Conservation (phyloP, 495 filamentous ascomycete species). For the Penicillium fimorum region DNA sequence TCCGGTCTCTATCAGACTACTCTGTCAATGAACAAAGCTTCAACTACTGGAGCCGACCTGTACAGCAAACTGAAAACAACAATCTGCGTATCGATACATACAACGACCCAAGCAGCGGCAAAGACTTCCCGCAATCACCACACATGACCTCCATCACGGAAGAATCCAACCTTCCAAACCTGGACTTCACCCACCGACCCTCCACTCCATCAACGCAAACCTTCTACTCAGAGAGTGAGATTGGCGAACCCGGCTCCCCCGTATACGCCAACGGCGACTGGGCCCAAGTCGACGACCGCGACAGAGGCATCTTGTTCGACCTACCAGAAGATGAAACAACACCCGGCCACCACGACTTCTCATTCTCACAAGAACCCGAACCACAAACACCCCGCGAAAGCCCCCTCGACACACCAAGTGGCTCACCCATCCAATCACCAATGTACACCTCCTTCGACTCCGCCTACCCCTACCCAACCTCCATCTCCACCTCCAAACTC, state of each 20-base stretch:
- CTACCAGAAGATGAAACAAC: neutral
- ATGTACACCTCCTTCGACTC: slow-evolving; percentile 2
- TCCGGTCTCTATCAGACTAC: slow-evolving; percentile 27
- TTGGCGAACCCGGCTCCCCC: slow-evolving; percentile 40
- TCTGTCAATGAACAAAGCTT: slow-evolving; percentile 16
- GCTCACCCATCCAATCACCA: neutral
- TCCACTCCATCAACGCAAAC: slow-evolving; percentile 25
- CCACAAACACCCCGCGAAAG: neutral
- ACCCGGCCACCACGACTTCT: slow-evolving; percentile 1
- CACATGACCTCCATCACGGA: slow-evolving; percentile 32
- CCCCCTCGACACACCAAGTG: slow-evolving; percentile 3
- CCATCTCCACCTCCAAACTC: slow-evolving; percentile 8
- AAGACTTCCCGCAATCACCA: slow-evolving; percentile 6
- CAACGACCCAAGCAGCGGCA: slow-evolving; percentile 21
- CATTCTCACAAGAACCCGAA: slow-evolving; percentile 2
- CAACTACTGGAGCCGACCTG: slow-evolving; percentile 18
- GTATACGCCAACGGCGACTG: slow-evolving; percentile 35
- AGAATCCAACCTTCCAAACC: slow-evolving; percentile 13
- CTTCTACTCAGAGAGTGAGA: slow-evolving; percentile 28
- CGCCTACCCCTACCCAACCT: neutral
- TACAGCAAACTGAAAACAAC: slow-evolving; percentile 7
- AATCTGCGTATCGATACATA: slow-evolving; percentile 4
- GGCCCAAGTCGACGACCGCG: slow-evolving; percentile 27
- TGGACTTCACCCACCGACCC: slow-evolving; percentile 15
- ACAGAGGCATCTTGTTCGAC: slow-evolving; percentile 27